Evolutionary conservation across 352 stramenopile genomes (phyloP), one percentile per base, ranked within the genome.

Genomic region (Globisporangium heterothallicum): DNA sequence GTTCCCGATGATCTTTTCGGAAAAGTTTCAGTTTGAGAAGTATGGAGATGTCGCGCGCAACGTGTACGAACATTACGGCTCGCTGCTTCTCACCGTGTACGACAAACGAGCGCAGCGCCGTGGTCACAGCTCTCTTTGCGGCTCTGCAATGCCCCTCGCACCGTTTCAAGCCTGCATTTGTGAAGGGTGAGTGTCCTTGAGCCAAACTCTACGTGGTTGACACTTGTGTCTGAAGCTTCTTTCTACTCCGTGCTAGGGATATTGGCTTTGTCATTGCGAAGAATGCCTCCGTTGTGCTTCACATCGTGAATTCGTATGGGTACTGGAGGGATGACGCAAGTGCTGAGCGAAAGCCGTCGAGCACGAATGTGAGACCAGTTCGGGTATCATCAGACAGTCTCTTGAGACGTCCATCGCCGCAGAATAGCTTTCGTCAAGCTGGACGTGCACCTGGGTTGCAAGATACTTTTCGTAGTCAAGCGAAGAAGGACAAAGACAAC

Each of bases 221-320:
- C 32, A 1, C 12, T 38, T 38, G 0, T 38, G n/a, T 18, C 5
- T 27, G 14, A 30, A n/a, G 6, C 2, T 44, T 34, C 35, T 12
- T n/a, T 58, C 8, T 21, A 12, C 12, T 42, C 9, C 16, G 40
- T 21, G 14, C 18, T 30, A 88, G 78, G 0, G 78, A 88, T 58
- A 79, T 86, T 53, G 74, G 78, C 0, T 81, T 88, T 66, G 61
- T 86, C 6, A 66, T 88, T 25, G 69, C 74, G 4, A 76, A 68
- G 58, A 68, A 48, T 8, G 73, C 78, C 9, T 70, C 70, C 1
- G 59, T 64, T 9, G 74, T 84, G 22, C 67, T 81, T 14, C 60
- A 71, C n/a, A 83, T 86, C n/a, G 67, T 78, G 16, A 78, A 56
- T 19, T 68, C 72, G 4, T 86, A 86, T 38, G 70, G 65, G 3